Evolutionary conservation across 345 rosid species (phyloP).

Genomic region (Euphorbia lathyris): DNA sequence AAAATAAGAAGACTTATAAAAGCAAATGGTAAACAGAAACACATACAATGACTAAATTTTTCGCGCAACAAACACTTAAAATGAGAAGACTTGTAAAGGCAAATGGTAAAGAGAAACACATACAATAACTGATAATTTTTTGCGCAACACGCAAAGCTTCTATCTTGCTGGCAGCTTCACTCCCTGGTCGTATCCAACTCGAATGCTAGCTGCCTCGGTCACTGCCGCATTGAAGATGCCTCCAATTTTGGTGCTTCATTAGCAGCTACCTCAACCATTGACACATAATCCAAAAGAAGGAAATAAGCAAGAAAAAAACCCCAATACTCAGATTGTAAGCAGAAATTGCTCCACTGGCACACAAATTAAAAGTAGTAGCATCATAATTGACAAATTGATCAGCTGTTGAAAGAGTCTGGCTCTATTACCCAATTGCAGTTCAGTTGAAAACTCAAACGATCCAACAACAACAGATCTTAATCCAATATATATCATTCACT

Average conservation of each 20-base stretch:
- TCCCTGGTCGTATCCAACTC: conserved; percentile 33
- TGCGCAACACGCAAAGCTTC: conserved; percentile 43
- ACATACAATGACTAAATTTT: too few species aligned
- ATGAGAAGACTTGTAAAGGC: too few species aligned
- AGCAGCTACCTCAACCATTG: conserved; percentile 61
- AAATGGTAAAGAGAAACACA: not conserved
- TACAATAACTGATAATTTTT: conserved; percentile 59
- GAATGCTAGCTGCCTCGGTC: conserved; percentile 67
- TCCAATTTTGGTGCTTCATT: conserved; percentile 34
- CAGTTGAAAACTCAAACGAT: conserved; percentile 23
- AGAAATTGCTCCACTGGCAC: conserved; percentile 35
- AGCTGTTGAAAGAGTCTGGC: conserved; percentile 22
- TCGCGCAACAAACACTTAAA: too few species aligned
- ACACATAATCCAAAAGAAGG: conserved; percentile 8
- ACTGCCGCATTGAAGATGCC: conserved; percentile 43
- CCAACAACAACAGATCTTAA: conserved; percentile 65
- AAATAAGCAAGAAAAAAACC: conserved; percentile 6
- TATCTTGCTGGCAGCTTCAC: conserved; percentile 31
- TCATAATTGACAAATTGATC: conserved; percentile 23
- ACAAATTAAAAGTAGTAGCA: not conserved
- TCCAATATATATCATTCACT: conserved; percentile 56
- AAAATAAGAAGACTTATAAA: too few species aligned
- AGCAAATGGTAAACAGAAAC: too few species aligned
- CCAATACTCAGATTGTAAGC: conserved; percentile 35
- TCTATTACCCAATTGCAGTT: conserved; percentile 18